Conservation (phyloP, 2,329 filamentous ascomycete genomes). For the Aspergillus melleus region DNA sequence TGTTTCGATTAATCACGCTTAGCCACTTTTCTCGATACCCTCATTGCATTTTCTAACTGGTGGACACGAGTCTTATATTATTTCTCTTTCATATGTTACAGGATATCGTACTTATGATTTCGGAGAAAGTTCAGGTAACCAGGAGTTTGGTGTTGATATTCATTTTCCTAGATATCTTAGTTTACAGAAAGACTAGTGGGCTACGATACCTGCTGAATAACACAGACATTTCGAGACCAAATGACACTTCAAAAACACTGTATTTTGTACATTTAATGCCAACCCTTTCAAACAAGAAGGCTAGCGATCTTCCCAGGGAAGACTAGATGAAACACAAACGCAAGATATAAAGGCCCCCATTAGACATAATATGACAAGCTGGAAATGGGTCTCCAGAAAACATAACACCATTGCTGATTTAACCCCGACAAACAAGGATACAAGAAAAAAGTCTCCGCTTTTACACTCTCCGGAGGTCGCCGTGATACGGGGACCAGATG, state of each 20-base stretch:
- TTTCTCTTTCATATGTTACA: background rate
- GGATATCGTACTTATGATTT: background rate
- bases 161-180: background rate
- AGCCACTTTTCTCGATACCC: conserved; percentile 20
- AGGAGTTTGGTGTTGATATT: background rate
- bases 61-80: conserved; percentile 1
- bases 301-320: conserved; percentile 7
- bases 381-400: conserved; percentile 8
- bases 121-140: conserved; percentile 4
- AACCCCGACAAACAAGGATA: conserved; percentile 11
- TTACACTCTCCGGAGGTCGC: conserved; percentile 53
- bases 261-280: conserved; percentile 29
- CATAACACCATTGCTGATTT: conserved; percentile 19
- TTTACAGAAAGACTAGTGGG: background rate
- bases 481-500: conserved; percentile 65
- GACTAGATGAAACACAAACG: conserved; percentile 20
- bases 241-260: conserved; percentile 2
- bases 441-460: background rate
- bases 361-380: conserved; percentile 29
- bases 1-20: background rate
- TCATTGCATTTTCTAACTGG: conserved; percentile 12
- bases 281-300: conserved; percentile 15
- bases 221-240: background rate
- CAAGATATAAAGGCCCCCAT: conserved; percentile 20
- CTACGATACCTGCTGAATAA: background rate